Percentiles rank a stretch among this genome's conserved stretches.
Conservation (phyloP, 2,329 filamentous ascomycete species). For the Fusarium tupiense region DNA sequence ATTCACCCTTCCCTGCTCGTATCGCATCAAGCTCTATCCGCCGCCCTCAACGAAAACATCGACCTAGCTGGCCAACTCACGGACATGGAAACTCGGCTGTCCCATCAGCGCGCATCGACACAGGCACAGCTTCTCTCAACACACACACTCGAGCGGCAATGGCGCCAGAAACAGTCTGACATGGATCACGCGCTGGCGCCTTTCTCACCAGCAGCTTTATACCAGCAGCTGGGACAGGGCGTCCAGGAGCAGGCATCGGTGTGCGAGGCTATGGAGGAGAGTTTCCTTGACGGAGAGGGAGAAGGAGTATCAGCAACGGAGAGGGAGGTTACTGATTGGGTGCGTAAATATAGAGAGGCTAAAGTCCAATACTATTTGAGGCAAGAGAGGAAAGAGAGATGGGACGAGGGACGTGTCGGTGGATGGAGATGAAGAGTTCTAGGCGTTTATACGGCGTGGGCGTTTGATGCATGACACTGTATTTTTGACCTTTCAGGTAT, state of each 20-base stretch:
- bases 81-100: constrained; percentile 66
- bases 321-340: constrained; percentile 86
- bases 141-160: constrained; percentile 90
- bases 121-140: constrained; percentile 85
- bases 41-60: constrained; percentile 76
- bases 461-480: background rate
- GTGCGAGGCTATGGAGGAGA: constrained; percentile 87
- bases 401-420: constrained; percentile 95
- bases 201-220: constrained; percentile 87
- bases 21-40: constrained; percentile 71
- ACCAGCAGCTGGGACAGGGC: constrained; percentile 79
- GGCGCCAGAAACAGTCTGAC: constrained; percentile 86
- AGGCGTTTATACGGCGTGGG: background rate
- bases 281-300: constrained; percentile 76
- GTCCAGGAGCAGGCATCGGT: constrained; percentile 85
- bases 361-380: constrained; percentile 82
- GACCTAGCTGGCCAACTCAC: constrained; percentile 71
- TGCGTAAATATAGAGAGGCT: constrained; percentile 81
- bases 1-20: constrained; percentile 76
- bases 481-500: background rate
- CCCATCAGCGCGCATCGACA: constrained; percentile 72
- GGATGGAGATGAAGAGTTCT: constrained; percentile 76
- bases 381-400: constrained; percentile 87
- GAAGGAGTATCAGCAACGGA: constrained; percentile 67
- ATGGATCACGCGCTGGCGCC: constrained; percentile 87